Evolutionary conservation across 2,329 filamentous ascomycete genomes (phyloP).

Genomic region (Fusarium subtropicale): DNA sequence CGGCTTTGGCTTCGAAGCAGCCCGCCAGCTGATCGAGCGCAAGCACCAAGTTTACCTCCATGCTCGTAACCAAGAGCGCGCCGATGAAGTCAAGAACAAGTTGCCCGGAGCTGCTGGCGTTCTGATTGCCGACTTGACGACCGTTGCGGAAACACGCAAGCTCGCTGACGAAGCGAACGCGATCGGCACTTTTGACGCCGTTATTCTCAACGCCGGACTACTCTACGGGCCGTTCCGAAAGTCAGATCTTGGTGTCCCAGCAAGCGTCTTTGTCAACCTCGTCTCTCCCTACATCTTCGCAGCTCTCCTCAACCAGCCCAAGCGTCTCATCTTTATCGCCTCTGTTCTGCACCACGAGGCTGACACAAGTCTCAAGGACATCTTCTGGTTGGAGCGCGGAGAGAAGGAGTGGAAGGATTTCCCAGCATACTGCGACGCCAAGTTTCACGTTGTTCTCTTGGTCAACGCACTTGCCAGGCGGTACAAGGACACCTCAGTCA

Average conservation of each 20-base stretch:
- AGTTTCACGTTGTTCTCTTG: slow-evolving; percentile 40
- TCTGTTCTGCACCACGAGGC: slow-evolving; percentile 37
- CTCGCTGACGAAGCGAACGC: slow-evolving; percentile 42
- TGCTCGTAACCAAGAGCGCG: slow-evolving; percentile 37
- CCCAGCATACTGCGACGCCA: slow-evolving; percentile 37
- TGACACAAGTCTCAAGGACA: slow-evolving; percentile 29
- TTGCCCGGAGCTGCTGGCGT: slow-evolving; percentile 36
- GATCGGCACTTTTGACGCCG: slow-evolving; percentile 35
- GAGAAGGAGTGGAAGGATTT: slow-evolving; percentile 36
- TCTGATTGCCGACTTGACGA: slow-evolving; percentile 39
- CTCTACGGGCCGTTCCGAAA: slow-evolving; percentile 35
- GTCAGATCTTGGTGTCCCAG: slow-evolving; percentile 35
- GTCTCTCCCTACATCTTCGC: slow-evolving; percentile 43
- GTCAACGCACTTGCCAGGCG: slow-evolving; percentile 39
- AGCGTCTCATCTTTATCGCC: slow-evolving; percentile 34
- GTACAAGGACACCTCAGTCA: slow-evolving; percentile 31
- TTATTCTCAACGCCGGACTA: slow-evolving; percentile 39
- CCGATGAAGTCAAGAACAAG: slow-evolving; percentile 26
- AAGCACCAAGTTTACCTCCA: slow-evolving; percentile 43
- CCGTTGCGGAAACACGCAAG: slow-evolving; percentile 33
- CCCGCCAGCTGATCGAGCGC: slow-evolving; percentile 40
- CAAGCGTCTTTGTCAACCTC: slow-evolving; percentile 39
- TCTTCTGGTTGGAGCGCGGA: slow-evolving; percentile 38
- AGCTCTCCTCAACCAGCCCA: slow-evolving; percentile 34
- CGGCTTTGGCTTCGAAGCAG: slow-evolving; percentile 42